Evolutionary conservation across 2,329 filamentous ascomycete species (phyloP), one percentile per base, ranked within the genome.

Genomic region (Botrytis aclada): DNA sequence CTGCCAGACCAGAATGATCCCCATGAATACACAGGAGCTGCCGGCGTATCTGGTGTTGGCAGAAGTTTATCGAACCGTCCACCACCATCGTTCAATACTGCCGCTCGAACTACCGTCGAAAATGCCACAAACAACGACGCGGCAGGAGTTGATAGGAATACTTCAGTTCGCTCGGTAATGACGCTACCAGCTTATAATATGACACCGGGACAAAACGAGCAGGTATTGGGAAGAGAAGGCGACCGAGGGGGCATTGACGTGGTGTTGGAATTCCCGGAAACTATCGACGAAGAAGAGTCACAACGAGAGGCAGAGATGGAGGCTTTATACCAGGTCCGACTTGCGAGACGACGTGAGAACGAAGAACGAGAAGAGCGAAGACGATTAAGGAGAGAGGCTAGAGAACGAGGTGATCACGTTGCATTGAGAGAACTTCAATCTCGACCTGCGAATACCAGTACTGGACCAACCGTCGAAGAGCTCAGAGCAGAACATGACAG

Each of bases 221-320:
- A 91, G 77, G 90, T 98, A 1, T 86, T 98, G 65, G 96, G 90
- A 12, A 88, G 95, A 8, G 96, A 97, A 82, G 96, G 96, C 67
- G 96, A 99, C 81, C 88, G 96, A 74, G 95, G 88, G 70, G 96
- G 96, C 12, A 94, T 99, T 78, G 96, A 99, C 78, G 88, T 93
- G 6, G 94, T 99, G 0, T 84, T 98, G 20, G 95, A 98, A 81
- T 89, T 93, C 76, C 95, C 95, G 0, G 91, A 93, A 79, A 93
- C 92, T 0, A 87, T 85, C 14, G 93, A 97, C 69, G 92, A 94
- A 71, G 79, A 78, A 61, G 90, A 97, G 76, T 94, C 97, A 81
- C 84, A 94, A 70, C 88, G 96, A 20, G 94, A 98, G 75, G 89
- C 93, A 41, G 93, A 98, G 81, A 98, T 98, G 96, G 93, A 96